Evolutionary conservation across 345 rosid species (phyloP).

Genomic region (Populus davidiana): DNA sequence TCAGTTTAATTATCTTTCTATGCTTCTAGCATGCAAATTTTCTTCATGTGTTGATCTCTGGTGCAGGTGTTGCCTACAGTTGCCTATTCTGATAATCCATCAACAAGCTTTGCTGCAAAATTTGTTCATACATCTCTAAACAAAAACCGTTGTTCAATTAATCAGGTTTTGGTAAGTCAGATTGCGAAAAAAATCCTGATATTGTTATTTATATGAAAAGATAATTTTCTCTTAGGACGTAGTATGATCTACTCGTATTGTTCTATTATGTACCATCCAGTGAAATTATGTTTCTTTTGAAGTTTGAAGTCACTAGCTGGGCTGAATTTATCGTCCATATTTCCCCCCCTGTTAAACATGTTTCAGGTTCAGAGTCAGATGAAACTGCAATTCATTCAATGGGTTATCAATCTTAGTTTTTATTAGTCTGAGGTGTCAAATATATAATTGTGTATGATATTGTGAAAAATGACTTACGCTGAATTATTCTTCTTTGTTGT

Average conservation of each 20-base stretch:
- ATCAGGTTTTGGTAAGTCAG: slow-evolving; percentile 72
- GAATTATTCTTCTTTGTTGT: neutral
- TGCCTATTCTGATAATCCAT: slow-evolving; percentile 93
- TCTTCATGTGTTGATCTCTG: slow-evolving; percentile 18
- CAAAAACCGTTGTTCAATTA: slow-evolving; percentile 93
- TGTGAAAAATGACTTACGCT: neutral
- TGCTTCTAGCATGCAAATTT: slow-evolving; percentile 7
- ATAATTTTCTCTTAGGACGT: neutral
- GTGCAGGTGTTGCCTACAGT: slow-evolving; percentile 81
- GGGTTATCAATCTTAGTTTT: neutral
- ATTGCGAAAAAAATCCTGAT: neutral
- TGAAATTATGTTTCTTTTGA: neutral
- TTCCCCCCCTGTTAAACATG: neutral
- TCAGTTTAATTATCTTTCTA: slow-evolving; percentile 5
- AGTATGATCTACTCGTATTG: neutral
- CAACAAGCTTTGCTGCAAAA: slow-evolving; percentile 90
- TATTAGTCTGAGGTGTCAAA: neutral
- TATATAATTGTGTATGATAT: neutral
- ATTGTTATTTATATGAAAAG: neutral
- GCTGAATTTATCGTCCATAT: neutral
- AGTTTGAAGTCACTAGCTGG: neutral
- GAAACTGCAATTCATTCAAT: neutral
- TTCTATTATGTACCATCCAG: neutral
- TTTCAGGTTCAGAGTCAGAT: neutral
- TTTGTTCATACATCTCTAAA: slow-evolving; percentile 94